Evolutionary conservation across 768 basidiomycete genomes (phyloP).

Genomic region (Cantharellus cinnabarinus): DNA sequence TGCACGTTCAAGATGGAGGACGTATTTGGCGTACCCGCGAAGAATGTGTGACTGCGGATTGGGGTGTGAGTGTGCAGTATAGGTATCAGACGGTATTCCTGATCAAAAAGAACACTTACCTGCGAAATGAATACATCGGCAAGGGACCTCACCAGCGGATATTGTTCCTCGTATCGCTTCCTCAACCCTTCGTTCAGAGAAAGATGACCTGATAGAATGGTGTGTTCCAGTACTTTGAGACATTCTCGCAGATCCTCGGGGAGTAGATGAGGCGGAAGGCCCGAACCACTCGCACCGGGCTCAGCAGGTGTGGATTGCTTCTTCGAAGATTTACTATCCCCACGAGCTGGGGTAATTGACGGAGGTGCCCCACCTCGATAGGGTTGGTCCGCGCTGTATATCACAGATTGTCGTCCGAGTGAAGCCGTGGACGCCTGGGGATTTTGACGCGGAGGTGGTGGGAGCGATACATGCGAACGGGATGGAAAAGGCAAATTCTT

Average conservation of each 20-base stretch:
- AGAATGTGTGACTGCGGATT: constrained; percentile 65
- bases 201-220: constrained; percentile 78
- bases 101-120: constrained; percentile 28
- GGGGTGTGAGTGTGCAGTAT: constrained; percentile 8
- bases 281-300: constrained; percentile 14
- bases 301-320: background rate
- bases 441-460: constrained; percentile 23
- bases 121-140: constrained; percentile 93
- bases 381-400: constrained; percentile 19
- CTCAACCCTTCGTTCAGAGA: constrained; percentile 65
- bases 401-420: constrained; percentile 45
- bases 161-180: constrained; percentile 90
- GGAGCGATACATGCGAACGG: constrained; percentile 59
- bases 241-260: constrained; percentile 77
- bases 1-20: constrained; percentile 83
- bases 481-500: constrained; percentile 30
- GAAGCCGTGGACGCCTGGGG: constrained; percentile 43
- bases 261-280: constrained; percentile 41
- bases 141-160: constrained; percentile 75
- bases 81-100: background rate
- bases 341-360: background rate
- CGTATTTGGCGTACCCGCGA: constrained; percentile 82
- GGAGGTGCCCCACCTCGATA: background rate
- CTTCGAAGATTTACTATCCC: background rate
- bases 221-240: constrained; percentile 67